These are phyloP conservation scores for Stachybotrys chartarum DNA, from an alignment of 2,329 filamentous ascomycete genomes.

Conservation along the genomic window DNA sequence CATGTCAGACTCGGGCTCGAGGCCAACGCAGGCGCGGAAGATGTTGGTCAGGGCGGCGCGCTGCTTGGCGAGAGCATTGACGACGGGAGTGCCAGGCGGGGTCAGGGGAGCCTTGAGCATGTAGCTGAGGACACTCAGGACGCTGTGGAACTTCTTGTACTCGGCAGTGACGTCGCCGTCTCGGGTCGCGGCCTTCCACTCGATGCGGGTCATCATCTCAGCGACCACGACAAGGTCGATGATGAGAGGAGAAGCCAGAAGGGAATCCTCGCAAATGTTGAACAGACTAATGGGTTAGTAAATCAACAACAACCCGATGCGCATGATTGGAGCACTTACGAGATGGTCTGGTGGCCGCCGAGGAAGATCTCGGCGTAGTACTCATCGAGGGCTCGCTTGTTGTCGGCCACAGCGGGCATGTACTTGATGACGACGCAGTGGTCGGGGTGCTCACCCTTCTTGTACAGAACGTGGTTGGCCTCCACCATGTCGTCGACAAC, in stretches of 20 bases:
- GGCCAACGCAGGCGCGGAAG: constrained; percentile 93
- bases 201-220: constrained; percentile 97
- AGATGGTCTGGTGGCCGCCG: constrained; percentile 96
- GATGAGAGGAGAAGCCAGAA: constrained; percentile 91
- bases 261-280: constrained; percentile 98
- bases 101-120: constrained; percentile 97
- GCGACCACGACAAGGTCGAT: constrained; percentile 90
- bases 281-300: constrained; percentile 56
- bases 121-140: constrained; percentile 95
- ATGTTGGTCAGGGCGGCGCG: constrained; percentile 93
- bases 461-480: constrained; percentile 86
- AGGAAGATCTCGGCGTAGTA: constrained; percentile 99
- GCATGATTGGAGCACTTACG: constrained; percentile 35
- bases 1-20: constrained; percentile 98
- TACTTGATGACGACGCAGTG: constrained; percentile 99
- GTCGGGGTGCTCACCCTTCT: constrained; percentile 87
- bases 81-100: constrained; percentile 86
- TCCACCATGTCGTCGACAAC: constrained; percentile 99
- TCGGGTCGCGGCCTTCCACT: constrained; percentile 65
- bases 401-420: constrained; percentile 97
- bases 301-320: not conserved
- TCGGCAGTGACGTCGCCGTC: constrained; percentile 50
- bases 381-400: constrained; percentile 97
- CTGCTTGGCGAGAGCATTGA: constrained; percentile 96
- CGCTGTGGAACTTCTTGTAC: constrained; percentile 93